Base-by-base conservation (phyloP, 306 rosid species). In the Cucumis cinereus region DNA sequence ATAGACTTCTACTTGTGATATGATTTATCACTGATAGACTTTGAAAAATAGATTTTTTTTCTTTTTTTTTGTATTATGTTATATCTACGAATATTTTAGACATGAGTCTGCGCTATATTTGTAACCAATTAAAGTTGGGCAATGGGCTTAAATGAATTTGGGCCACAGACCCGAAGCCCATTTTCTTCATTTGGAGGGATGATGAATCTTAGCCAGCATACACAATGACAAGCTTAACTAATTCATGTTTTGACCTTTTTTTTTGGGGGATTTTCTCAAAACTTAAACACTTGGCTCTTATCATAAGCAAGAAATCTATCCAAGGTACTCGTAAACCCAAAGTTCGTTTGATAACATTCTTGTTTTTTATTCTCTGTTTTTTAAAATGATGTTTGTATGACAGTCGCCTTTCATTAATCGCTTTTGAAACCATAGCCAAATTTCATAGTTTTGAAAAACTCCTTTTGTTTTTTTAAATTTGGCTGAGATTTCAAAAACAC, bases 131-230 rank as follows among this genome's bases (percentile, higher is more conserved):
- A n/a, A n/a, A n/a, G n/a, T n/a, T n/a, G n/a, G n/a, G n/a, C n/a
- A n/a, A n/a, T n/a, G n/a, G 53, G 73, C 49, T 66, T 38, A 10
- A 40, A 40, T 66, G 74, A 67, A 68, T 68, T 41, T 68, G 74
- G 73, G 36, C 55, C 74, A 43, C 11, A 41, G n/a, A 36, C 54
- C 74, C 74, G 22, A 5, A 40, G 73, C 54, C 54, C 73, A 67
- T 4, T 41, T 38, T n/a, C n/a, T n/a, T n/a, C n/a, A n/a, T n/a
- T n/a, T n/a, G n/a, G n/a, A n/a, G n/a, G n/a, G n/a, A n/a, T n/a
- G n/a, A n/a, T n/a, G n/a, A n/a, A n/a, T n/a, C 24, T 15, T 45
- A 12, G 15, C 50, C 4, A 38, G 9, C 41, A 38, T 7, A n/a
- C n/a, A n/a, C 30, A 22, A 22, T 10, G 30, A 23, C 62, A 23